Base-by-base conservation (phyloP, 257 asterid species). In the Fraxinus excelsior region DNA sequence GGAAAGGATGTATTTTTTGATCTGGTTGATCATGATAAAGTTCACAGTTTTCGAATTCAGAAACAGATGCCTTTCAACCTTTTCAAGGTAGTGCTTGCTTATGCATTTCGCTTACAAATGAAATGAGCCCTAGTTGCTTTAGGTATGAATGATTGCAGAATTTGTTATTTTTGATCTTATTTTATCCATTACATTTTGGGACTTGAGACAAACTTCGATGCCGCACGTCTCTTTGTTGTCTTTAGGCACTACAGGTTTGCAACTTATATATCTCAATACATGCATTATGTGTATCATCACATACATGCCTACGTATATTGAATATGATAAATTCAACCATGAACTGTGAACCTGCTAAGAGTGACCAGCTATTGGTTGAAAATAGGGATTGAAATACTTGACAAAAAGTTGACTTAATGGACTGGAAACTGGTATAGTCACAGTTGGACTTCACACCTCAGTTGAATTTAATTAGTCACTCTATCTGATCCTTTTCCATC, bases 21-120 rank as follows among this genome's bases (percentile, higher is more conserved):
- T 85, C 96, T 96, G 79, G 97, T 96, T 65, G 99, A 96, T 86
- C 99, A 93, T 79, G 99, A 96, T 76, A 93, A 96, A 88, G 98
- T 94, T 71, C 94, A 85, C 51, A 92, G 86, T 88, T 96, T 96
- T 78, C 94, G 99, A 42, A 93, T 96, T 82, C 97, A 91, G 90
- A 96, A 93, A 80, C 97, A 92, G 79, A 84, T 79, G 85, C 85
- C 96, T 73, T 96, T 96, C 79, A 89, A 87, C 80, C 87, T 84
- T 76, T 96, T 96, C 87, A 96, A 96, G 99, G 99, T 96, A 85
- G 81, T 42, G 32, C 72, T 38, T 69, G 60, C 74, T 67, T 74
- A 37, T 26, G 73, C 73, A 32, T 56, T 72, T 32, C 32, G 44
- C 82, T 74, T 75, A 79, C 69, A 72, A 38, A 32, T 46, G 73